These are phyloP conservation scores for Mycosphaerella arachidis DNA, from an alignment of 2,329 filamentous ascomycete species.

Conservation along the genomic window DNA sequence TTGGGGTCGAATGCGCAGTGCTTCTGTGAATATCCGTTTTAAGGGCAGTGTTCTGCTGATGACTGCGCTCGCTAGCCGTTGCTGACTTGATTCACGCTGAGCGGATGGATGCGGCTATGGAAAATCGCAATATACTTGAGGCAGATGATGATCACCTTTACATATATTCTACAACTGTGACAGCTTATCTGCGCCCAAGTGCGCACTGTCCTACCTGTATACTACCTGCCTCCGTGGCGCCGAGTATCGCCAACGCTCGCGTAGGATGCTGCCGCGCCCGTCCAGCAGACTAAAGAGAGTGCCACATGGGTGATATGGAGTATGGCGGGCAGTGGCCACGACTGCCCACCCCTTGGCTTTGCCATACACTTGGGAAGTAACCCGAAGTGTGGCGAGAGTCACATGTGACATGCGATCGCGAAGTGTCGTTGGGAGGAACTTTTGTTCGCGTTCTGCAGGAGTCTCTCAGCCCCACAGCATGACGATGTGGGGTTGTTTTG, in stretches of 20 bases:
- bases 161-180: background rate
- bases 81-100: background rate
- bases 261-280: background rate
- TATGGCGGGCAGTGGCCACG: background rate
- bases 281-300: background rate
- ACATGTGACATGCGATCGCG: background rate
- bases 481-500: background rate
- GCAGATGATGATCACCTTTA: background rate
- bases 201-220: background rate
- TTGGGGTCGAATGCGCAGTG: background rate
- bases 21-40: background rate
- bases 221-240: background rate
- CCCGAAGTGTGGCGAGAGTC: background rate
- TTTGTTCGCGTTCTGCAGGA: background rate
- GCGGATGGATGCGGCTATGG: background rate
- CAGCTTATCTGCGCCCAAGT: background rate
- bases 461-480: background rate
- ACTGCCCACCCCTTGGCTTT: background rate
- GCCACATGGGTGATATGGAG: background rate
- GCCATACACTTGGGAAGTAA: background rate
- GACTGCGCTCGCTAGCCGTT: background rate
- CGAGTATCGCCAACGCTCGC: background rate
- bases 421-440: no score
- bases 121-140: background rate
- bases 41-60: background rate